phyloP scores from a whole-genome alignment of 306 rosid species.

The Medicago truncatula region DNA sequence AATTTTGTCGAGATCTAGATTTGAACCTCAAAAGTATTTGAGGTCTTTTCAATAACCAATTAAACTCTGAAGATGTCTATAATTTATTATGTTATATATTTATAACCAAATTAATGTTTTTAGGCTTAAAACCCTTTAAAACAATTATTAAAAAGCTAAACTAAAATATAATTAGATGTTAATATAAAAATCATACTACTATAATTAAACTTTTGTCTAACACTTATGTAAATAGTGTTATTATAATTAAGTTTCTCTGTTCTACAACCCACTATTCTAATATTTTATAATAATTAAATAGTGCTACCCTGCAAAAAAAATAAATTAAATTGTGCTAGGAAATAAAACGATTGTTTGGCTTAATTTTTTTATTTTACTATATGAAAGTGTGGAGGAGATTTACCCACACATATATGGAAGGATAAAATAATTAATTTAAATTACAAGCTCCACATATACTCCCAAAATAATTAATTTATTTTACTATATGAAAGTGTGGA shows the following conservation, averaged over 20 bases:
- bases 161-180: too few species aligned
- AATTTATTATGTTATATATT: too few species aligned
- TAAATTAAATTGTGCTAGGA: background rate
- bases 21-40: too few species aligned
- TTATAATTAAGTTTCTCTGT: background rate
- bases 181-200: too few species aligned
- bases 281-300: too few species aligned
- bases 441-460: background rate
- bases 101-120: too few species aligned
- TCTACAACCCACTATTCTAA: background rate
- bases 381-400: conserved; percentile 1
- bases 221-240: too few species aligned
- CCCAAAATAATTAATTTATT: background rate
- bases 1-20: too few species aligned
- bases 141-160: too few species aligned
- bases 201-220: too few species aligned
- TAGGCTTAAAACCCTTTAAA: background rate
- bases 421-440: conserved; percentile 10
- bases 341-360: background rate
- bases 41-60: too few species aligned
- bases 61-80: too few species aligned
- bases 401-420: background rate
- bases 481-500: background rate
- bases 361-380: background rate
- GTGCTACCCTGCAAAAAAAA: background rate